These are phyloP conservation scores for Xerocomus minutiporus DNA, from an alignment of 1,284 basidiomycete genomes.

Conservation along the genomic window DNA sequence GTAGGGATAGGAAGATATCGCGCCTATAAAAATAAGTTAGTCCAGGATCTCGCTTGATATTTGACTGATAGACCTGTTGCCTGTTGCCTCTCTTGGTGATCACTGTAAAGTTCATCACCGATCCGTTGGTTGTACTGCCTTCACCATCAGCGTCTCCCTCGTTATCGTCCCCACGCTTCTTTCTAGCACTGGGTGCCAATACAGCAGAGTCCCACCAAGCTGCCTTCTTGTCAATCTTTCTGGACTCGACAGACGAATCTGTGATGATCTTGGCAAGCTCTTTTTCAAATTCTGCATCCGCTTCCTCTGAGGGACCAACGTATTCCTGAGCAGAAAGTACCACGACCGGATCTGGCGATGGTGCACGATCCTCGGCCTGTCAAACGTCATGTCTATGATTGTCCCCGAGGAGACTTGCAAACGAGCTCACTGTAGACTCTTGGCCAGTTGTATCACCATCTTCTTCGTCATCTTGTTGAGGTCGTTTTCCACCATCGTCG, in stretches of 20 bases:
- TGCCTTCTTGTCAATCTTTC: conserved; percentile 80
- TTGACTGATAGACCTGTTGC: conserved; percentile 60
- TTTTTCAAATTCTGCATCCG: conserved; percentile 89
- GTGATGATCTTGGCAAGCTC: conserved; percentile 95
- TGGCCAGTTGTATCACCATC: conserved; percentile 45
- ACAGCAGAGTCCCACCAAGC: conserved; percentile 87
- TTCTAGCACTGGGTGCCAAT: conserved; percentile 57
- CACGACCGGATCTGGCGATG: conserved; percentile 74
- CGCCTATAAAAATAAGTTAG: conserved; percentile 44
- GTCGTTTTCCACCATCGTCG: conserved; percentile 56
- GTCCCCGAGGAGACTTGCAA: background rate
- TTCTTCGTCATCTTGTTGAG: conserved; percentile 50
- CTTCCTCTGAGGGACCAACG: conserved; percentile 78
- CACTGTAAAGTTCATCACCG: conserved; percentile 89
- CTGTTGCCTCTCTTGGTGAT: conserved; percentile 93
- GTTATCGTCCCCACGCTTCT: conserved; percentile 53
- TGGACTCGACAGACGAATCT: conserved; percentile 76
- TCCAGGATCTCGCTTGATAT: background rate
- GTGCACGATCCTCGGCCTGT: conserved; percentile 61
- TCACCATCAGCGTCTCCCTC: conserved; percentile 47
- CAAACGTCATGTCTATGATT: conserved; percentile 5
- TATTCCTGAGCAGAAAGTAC: conserved; percentile 65
- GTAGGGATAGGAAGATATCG: conserved; percentile 84
- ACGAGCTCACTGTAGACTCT: conserved; percentile 50
- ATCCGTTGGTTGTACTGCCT: conserved; percentile 35